Conservation (phyloP, 164 flowering plant species). For the Berberis thunbergii region DNA sequence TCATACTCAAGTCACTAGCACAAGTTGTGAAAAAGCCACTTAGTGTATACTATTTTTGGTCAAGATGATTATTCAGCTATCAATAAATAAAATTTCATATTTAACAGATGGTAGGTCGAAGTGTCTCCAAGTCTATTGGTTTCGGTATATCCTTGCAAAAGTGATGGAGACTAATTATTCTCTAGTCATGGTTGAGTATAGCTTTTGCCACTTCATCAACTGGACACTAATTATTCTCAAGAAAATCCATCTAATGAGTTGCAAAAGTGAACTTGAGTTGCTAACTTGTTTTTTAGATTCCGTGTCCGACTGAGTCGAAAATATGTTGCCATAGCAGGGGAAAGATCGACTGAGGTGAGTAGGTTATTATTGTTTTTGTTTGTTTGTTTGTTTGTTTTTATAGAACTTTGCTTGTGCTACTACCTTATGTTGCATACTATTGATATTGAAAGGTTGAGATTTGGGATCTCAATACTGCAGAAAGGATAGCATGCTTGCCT, state of each 20-base stretch:
- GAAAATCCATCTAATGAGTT: neutral
- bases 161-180: too few relatives aligned
- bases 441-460: slow-evolving; percentile 61
- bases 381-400: neutral
- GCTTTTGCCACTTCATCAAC: too few relatives aligned
- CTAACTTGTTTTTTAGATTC: slow-evolving; percentile 17
- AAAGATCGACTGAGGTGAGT: slow-evolving; percentile 54
- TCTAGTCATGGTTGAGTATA: too few relatives aligned
- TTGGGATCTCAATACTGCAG: slow-evolving; percentile 74
- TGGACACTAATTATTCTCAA: too few relatives aligned
- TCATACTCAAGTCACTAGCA: too few relatives aligned
- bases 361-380: neutral
- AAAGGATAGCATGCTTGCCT: slow-evolving; percentile 42
- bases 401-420: slow-evolving; percentile 1
- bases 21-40: too few relatives aligned
- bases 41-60: too few relatives aligned
- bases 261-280: slow-evolving; percentile 1
- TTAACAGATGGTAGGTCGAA: too few relatives aligned
- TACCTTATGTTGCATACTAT: slow-evolving; percentile 10
- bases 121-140: too few relatives aligned
- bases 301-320: slow-evolving; percentile 24
- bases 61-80: too few relatives aligned
- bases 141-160: too few relatives aligned
- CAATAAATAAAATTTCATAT: too few relatives aligned
- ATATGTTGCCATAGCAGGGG: slow-evolving; percentile 69